Base-by-base conservation (phyloP, 345 rosid species). In the Eutrema yunnanense region DNA sequence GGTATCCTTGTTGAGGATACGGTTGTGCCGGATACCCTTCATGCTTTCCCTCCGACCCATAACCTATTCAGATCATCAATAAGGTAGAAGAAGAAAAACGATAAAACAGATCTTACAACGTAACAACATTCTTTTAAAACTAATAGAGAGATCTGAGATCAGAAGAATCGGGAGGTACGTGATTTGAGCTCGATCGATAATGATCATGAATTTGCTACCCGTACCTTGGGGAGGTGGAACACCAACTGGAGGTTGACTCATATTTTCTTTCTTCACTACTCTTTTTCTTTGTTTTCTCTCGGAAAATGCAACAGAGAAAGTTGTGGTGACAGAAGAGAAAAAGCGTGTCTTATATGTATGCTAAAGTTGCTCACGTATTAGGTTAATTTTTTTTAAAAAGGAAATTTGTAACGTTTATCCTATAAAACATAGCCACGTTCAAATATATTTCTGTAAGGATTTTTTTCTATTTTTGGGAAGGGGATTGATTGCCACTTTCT, bases 21-120 rank as follows among this genome's bases (percentile, higher is more conserved):
- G 6, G 30, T 7, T 19, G 10, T 3, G 88, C 73, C 2, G 92
- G 90, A 82, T 92, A 85, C 81, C 26, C 26, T 22, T 22, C 26
- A 1, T 22, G 26, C 26, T 22, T 22, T 22, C 26, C 26, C 26
- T 22, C 26, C 26, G 26, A 22, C 26, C 2, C 26, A 22, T 22
- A 22, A 22, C 88, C 97, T 92, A 58, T 26, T 40, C 67, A 71
- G 33, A 64, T 58, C 16, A 63, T 58, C 16, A 4, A 10, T 55
- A 26, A 2, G 26, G 37, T 14, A 42, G 2, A 55, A 44, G 1
- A 16, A 22, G 5, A 30, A 46, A 16, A 49, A 43, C 4, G 3
- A 8, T 3, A 30, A 30, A 19, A 8, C 34, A 53, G 34, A 52
- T 52, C 34, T 8, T 22, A 22, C 2, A 22, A 22, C 26, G 22